phyloP scores from a whole-genome alignment of 164 flowering plant genomes.

The Cinnamomum micranthum region DNA sequence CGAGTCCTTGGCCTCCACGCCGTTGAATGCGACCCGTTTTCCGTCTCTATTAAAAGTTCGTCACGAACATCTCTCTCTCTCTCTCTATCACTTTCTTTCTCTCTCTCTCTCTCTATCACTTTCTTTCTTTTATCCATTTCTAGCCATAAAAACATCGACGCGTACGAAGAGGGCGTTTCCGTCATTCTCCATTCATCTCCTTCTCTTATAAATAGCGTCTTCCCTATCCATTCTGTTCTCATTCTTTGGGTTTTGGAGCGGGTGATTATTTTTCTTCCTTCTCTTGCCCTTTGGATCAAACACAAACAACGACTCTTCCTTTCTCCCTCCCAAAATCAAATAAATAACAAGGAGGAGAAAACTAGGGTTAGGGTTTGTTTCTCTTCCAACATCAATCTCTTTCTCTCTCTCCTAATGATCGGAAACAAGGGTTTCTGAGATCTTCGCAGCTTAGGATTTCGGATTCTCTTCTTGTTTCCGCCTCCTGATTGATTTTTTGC shows the following conservation, averaged over 20 bases:
- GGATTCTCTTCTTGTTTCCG: no score
- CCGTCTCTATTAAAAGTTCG: no score
- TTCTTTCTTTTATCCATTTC: slow-evolving; percentile 9
- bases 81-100: background rate
- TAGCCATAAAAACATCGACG: no score
- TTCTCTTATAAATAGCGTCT: no score
- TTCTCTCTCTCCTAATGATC: background rate
- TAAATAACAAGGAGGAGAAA: no score
- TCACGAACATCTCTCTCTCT: background rate
- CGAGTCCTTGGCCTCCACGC: background rate
- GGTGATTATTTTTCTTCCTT: background rate
- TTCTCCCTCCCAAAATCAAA: no score
- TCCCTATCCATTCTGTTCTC: no score
- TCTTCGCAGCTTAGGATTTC: background rate
- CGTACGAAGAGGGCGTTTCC: no score
- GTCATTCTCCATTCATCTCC: no score
- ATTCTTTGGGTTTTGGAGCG: slow-evolving; percentile 11
- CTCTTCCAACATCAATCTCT: background rate
- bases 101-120: background rate
- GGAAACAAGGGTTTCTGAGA: background rate
- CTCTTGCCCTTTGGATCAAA: slow-evolving; percentile 13
- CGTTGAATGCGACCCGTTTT: no score
- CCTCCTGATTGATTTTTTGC: no score
- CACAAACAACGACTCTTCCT: background rate
- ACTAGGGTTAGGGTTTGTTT: no score